Base-by-base conservation (phyloP, 192 early-diverging fungal species). In the Chytriomyces sp. region DNA sequence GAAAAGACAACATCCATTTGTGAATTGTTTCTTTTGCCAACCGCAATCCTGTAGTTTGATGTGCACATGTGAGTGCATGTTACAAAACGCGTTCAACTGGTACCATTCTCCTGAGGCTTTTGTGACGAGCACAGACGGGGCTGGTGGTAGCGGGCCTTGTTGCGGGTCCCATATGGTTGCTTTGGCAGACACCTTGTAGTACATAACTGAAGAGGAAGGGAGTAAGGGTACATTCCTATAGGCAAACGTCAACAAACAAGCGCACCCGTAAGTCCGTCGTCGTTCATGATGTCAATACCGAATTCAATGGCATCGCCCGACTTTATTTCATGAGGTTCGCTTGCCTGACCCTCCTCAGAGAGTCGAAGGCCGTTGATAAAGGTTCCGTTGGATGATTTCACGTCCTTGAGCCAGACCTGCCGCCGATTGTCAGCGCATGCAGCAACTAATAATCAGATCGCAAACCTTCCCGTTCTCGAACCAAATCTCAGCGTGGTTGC, bases 341-440 rank as follows among this genome's bases (percentile, higher is more conserved):
- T 88, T 67, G 87, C 84, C 22, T 79, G 71, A 54, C 82, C 81
- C 73, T 93, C 93, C 3, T 86, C 84, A 38, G 85, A 88, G 25
- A 94, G 75, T 55, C 93, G 77, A 17, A 80, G 75, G 14, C 84
- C 87, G 72, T 94, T 92, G 26, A 94, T 63, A 75, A 93, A 94
- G 0, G 93, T 94, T 17, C 93, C 93, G 70, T 94, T 94, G 64
- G 85, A 88, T 2, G 90, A 92, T 66, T 88, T 89, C 22, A 89
- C 81, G 73, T 94, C 93, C 32, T 88, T 85, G 52, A 93, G 88
- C 68, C 65, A 90, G 2, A 90, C 83, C 89, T 92, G 55, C n/a
- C 22, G 39, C 3, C n/a, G 41, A 17, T 49, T n/a, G n/a, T 10
- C 10, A 76, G 8, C 26, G 73, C 7, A 56, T 37, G 3, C 28